These are phyloP conservation scores for Epichloe gansuensis DNA, from an alignment of 2,329 filamentous ascomycete genomes.

Conservation along the genomic window DNA sequence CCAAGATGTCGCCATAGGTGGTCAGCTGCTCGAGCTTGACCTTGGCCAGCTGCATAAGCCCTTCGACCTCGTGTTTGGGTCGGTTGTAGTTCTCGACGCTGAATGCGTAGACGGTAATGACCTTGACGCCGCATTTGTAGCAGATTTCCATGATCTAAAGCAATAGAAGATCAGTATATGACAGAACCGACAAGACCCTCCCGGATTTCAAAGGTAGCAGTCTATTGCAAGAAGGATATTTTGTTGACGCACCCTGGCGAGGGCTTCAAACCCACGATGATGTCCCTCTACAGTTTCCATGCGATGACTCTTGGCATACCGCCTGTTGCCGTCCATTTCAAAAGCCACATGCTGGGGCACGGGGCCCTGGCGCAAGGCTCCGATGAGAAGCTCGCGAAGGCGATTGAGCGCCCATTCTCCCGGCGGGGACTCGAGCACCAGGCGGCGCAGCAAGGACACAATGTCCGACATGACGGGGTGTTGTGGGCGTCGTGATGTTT, in stretches of 20 bases:
- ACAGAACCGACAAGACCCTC: neutral
- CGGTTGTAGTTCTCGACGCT: slow-evolving; percentile 99
- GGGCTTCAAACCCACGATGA: slow-evolving; percentile 86
- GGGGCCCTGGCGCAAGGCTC: slow-evolving; percentile 77
- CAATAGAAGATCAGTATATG: neutral
- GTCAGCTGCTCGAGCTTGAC: slow-evolving; percentile 84
- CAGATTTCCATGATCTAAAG: slow-evolving; percentile 82
- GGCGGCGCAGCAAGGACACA: slow-evolving; percentile 42
- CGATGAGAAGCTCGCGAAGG: slow-evolving; percentile 75
- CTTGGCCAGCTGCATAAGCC: slow-evolving; percentile 95
- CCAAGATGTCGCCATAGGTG: slow-evolving; percentile 84
- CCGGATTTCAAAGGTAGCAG: neutral
- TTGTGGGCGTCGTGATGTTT: neutral
- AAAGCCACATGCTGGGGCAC: slow-evolving; percentile 96
- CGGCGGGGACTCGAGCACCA: slow-evolving; percentile 79
- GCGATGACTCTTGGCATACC: slow-evolving; percentile 78
- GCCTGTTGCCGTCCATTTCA: slow-evolving; percentile 96
- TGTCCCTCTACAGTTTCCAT: slow-evolving; percentile 97
- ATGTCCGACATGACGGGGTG: slow-evolving; percentile 36
- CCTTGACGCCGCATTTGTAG: slow-evolving; percentile 93
- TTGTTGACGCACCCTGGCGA: slow-evolving; percentile 58
- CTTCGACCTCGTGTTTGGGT: slow-evolving; percentile 91
- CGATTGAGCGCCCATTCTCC: slow-evolving; percentile 78
- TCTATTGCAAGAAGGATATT: neutral
- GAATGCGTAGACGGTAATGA: slow-evolving; percentile 96